A percentile compares a stretch with the other conserved stretches of the same genome.
Evolutionary conservation across 2,329 filamentous ascomycete genomes (phyloP).

Genomic region (Torrubiellomyces zombiae): DNA sequence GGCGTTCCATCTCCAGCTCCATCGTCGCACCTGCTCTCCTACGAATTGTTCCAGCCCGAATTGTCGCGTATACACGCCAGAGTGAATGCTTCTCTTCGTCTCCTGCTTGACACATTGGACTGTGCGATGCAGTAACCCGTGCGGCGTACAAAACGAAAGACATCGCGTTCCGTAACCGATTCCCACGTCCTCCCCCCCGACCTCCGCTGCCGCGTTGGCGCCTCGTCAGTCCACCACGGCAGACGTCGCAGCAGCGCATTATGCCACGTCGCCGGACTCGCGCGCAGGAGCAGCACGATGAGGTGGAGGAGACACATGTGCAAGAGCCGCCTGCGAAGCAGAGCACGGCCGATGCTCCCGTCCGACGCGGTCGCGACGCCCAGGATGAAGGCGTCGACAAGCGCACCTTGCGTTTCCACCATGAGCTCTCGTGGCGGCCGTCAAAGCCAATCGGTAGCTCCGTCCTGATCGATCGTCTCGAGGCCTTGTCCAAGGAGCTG

Average conservation of each 20-base stretch:
- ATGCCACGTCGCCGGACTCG: conserved; percentile 21
- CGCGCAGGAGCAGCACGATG: conserved; percentile 13
- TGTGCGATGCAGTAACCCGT: conserved; percentile 10
- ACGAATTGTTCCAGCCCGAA: too few species aligned
- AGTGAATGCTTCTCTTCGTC: not conserved
- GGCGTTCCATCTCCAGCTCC: too few species aligned
- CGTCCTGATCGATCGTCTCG: conserved; percentile 67
- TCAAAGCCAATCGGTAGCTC: conserved; percentile 76
- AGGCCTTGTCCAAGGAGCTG: conserved; percentile 68
- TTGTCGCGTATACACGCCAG: too few species aligned
- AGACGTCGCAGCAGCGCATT: conserved; percentile 8
- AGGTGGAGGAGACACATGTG: conserved; percentile 11
- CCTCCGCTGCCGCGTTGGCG: too few species aligned
- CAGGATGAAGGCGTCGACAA: conserved; percentile 5
- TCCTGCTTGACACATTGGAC: conserved; percentile 3
- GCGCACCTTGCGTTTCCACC: conserved; percentile 55
- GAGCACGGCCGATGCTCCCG: conserved; percentile 1
- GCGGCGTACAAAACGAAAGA: conserved; percentile 6
- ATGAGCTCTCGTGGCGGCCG: conserved; percentile 78
- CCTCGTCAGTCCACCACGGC: conserved; percentile 2
- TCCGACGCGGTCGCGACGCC: conserved; percentile 2
- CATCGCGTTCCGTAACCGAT: conserved; percentile 5
- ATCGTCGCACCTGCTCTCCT: too few species aligned
- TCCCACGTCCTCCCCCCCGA: not conserved
- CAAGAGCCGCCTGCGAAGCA: not conserved